Base-by-base conservation (phyloP, 768 basidiomycete genomes). In the Cubamyces sp. region DNA sequence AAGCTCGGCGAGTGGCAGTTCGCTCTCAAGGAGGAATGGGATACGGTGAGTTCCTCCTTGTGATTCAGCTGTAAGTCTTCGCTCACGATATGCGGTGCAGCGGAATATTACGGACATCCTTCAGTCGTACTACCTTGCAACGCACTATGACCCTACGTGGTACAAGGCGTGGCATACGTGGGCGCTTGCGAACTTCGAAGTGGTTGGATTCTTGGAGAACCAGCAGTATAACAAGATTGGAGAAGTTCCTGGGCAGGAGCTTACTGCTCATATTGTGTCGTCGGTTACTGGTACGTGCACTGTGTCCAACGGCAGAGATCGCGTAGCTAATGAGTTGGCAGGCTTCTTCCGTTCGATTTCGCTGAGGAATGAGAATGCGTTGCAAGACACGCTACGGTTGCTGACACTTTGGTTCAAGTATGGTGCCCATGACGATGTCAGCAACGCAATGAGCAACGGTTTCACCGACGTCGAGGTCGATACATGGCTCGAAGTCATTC, bases 151-250 rank as follows among this genome's bases (percentile, higher is more conserved):
- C 73, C 86, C 90, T 4, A 81, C 83, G n/a, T 99, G 97, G 97
- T 98, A 98, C 76, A 98, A 99, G 73, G 97, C 96, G 18, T 98
- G 96, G 96, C 97, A 99, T 70, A 94, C 94, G 0, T 99, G 95
- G 94, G 96, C 97, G 2, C 79, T 98, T 55, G 90, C 95, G 3
- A 98, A 98, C 74, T 96, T 97, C 66, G 94, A 98, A 57, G 93
- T 98, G 64, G 87, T 98, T 64, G 82, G 84, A 26, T 84, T 90
- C 68, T 78, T 96, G 69, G 94, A 96, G 72, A 82, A 77, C 45
- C 86, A 86, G 69, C 77, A 74, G 34, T 84, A 86, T 62, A 80
- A 77, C 48, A 82, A 82, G 60, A 76, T 79, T 21, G 74, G 78
- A 11, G 88, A 91, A 56, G 71, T 89, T 12, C 83, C 85, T 4